Evolutionary conservation across 257 asterid species (phyloP).

Genomic region (Plantago major): DNA sequence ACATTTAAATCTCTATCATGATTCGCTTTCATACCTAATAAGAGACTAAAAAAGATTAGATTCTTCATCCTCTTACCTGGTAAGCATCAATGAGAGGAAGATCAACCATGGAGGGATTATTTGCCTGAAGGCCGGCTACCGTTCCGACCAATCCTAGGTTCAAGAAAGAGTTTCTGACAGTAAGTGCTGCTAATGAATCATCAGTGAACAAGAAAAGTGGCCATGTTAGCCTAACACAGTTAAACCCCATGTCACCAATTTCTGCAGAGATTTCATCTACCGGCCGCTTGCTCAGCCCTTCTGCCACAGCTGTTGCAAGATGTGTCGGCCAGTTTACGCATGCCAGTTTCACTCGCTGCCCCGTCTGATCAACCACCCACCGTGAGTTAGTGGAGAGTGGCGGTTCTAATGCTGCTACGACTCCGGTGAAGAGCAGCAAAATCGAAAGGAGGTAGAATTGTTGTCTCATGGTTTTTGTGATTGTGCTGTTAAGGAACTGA

Average conservation of each 20-base stretch:
- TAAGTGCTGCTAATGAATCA: constrained; percentile 51
- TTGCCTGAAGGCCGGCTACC: constrained; percentile 50
- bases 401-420: constrained; percentile 33
- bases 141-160: constrained; percentile 62
- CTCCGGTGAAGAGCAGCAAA: neutral
- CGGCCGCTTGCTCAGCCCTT: constrained; percentile 82
- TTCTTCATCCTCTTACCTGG: constrained; percentile 42
- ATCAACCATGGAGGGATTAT: constrained; percentile 73
- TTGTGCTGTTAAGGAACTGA: constrained; percentile 6
- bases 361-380: constrained; percentile 74
- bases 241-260: constrained; percentile 63
- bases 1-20: neutral
- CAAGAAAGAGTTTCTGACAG: constrained; percentile 64
- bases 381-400: constrained; percentile 67
- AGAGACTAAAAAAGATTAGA: neutral
- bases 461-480: neutral
- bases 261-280: constrained; percentile 58
- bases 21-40: neutral
- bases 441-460: constrained; percentile 12
- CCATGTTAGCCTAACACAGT: constrained; percentile 93
- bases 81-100: constrained; percentile 72
- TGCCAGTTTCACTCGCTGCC: constrained; percentile 74
- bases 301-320: constrained; percentile 79
- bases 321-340: constrained; percentile 92
- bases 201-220: constrained; percentile 83